Conservation (phyloP, 441 rosid genomes). For the Erodium moschatum region DNA sequence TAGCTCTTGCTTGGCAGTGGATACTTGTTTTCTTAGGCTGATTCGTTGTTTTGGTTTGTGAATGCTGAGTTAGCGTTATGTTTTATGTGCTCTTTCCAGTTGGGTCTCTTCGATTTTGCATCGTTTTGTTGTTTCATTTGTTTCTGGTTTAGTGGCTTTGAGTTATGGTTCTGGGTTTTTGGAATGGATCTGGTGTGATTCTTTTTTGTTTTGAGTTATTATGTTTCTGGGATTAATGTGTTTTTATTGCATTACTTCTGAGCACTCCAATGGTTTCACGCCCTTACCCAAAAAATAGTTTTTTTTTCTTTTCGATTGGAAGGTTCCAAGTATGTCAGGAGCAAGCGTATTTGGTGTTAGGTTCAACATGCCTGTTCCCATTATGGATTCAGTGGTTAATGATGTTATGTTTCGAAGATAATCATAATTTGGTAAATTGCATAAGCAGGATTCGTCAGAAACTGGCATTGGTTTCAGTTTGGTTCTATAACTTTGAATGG, state of each 20-base stretch:
- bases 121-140: neutral
- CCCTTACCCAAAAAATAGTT: neutral
- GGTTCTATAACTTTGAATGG: neutral
- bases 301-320: neutral
- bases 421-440: neutral
- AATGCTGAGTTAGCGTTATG: conserved; percentile 14
- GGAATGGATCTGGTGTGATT: conserved; percentile 8
- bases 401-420: conserved; percentile 1
- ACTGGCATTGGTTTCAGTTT: neutral
- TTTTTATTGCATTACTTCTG: conserved; percentile 11
- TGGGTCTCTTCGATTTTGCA: conserved; percentile 17
- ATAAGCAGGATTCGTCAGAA: neutral
- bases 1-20: conserved; percentile 18
- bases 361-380: neutral
- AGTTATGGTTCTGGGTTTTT: conserved; percentile 11
- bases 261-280: neutral
- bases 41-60: conserved; percentile 18
- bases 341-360: neutral
- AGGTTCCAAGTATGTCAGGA: neutral
- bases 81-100: conserved; percentile 5
- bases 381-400: neutral
- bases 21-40: conserved; percentile 6
- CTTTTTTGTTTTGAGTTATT: no score
- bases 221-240: no score
- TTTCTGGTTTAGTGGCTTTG: conserved; percentile 11